phyloP scores from a whole-genome alignment of 208 protist species.

The Leishmania gerbilli region DNA sequence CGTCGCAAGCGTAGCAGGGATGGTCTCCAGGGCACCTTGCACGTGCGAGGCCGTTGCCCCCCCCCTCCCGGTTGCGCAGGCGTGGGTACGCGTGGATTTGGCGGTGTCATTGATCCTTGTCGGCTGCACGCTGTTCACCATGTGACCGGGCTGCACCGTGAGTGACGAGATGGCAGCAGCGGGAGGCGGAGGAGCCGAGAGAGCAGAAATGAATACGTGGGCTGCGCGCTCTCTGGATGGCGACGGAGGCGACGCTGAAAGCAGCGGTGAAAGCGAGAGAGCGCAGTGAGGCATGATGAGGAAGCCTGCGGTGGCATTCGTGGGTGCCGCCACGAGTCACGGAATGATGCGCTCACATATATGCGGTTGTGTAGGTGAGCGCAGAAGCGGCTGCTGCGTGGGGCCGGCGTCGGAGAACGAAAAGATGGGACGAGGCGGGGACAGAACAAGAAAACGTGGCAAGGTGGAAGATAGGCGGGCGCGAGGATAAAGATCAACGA shows the following conservation, averaged over 20 bases:
- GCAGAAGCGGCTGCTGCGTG: neutral
- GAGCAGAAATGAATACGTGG: neutral
- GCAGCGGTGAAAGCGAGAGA: neutral
- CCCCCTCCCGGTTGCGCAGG: constrained; percentile 53
- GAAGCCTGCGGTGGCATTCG: too few species aligned
- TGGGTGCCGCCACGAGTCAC: neutral
- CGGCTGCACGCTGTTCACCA: constrained; percentile 38
- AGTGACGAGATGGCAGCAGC: constrained; percentile 9
- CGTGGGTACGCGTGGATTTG: constrained; percentile 62
- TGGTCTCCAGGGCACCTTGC: constrained; percentile 31
- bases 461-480: neutral
- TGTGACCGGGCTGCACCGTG: constrained; percentile 26
- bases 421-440: neutral
- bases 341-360: neutral
- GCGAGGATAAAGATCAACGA: neutral
- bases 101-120: constrained; percentile 60
- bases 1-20: constrained; percentile 38
- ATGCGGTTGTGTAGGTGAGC: neutral
- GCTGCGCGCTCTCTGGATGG: neutral
- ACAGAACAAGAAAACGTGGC: neutral
- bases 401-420: neutral
- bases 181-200: neutral
- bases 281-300: neutral
- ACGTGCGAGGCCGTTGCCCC: constrained; percentile 59
- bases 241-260: neutral